Base-by-base conservation (phyloP, 768 basidiomycete species). In the Crepidotus variabilis region DNA sequence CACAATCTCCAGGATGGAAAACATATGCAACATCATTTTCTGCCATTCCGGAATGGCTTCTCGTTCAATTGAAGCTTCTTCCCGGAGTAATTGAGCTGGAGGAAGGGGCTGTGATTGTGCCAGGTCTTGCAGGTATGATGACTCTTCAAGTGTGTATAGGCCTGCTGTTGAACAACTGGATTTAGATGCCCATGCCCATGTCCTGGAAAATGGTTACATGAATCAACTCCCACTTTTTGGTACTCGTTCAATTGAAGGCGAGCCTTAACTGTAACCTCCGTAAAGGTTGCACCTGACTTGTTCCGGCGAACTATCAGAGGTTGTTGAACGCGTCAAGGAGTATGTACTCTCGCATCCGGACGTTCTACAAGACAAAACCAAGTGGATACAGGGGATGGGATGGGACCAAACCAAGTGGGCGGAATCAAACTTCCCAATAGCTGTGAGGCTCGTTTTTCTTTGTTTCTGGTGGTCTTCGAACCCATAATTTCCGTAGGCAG, bases 321-420 rank as follows among this genome's bases (percentile, higher is more conserved):
- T 92, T 10, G 68, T 91, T 13, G 74, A 79, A 2, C 75, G 78
- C 0, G 71, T 94, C 33, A 84, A 84, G 55, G 60, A 69, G 1
- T 86, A 87, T 59, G 79, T 93, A 54, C 63, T 73, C 3, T 68
- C 76, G 0, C 81, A 84, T 52, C 83, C 88, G 0, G 83, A 84
- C 36, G 67, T 87, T 6, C 66, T 72, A 1, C 65, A 77, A 2
- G 79, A 90, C 63, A 74, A 71, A 2, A 72, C 77, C 2, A 72
- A 65, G 5, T 97, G 92, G 92, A 82, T 97, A 43, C 75, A 86
- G 61, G 94, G 93, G 10, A 82, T 88, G 75, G 95, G 95, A 4
- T 98, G 95, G 94, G 92, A 98, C 65, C 94, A 98, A 70, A 96
- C 89, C 1, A 78, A 80, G 56, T 92, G 90, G 90, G 60, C 77